Evolutionary conservation across 2,329 filamentous ascomycete genomes (phyloP), one percentile per base, ranked within the genome.

Genomic region (Colletotrichum sp.): DNA sequence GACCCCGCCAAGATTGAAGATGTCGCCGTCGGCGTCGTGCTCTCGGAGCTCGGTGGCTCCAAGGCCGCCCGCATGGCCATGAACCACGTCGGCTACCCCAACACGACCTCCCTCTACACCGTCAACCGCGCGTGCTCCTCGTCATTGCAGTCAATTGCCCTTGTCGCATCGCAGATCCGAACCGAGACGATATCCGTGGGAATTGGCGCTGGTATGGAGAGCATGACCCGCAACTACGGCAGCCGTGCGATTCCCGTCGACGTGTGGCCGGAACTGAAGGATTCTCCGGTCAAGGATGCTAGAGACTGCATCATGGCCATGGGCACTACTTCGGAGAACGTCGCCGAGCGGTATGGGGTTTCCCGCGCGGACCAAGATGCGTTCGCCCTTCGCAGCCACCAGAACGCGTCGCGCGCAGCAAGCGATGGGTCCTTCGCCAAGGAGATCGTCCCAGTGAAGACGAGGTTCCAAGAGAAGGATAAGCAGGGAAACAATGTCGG

Each of bases 41-140:
- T 98, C 71, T 95, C 95, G 32, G 96, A 98, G 85, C 93, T 98
- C 16, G 96, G 96, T 79, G 96, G 96, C 74, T 93, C 92, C 80
- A 98, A 98, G 88, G 96, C 96, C 0, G 95, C 94, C 2, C 94
- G 96, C 78, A 98, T 98, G 95, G 95, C 95, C 61, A 91, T 96
- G 80, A 94, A 96, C 85, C 95, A 98, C 86, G 93, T 93, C 74
- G 95, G 95, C 39, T 95, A 93, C 82, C 90, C 94, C 19, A 90
- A 90, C 79, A 90, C 90, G 1, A 96, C 95, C 1, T 90, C 92
- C 16, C 93, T 98, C 80, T 94, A 96, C 87, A 98, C 96, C 0
- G 92, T 97, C 79, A 98, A 98, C 87, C 91, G 96, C 52, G 96
- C 96, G 16, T 98, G 96, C 85, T 92, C 93, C 19, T 95, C 92